Evolutionary conservation across 805 yeast genomes (phyloP), one percentile per base, ranked within the genome.

Genomic region (Yarrowia sp.): DNA sequence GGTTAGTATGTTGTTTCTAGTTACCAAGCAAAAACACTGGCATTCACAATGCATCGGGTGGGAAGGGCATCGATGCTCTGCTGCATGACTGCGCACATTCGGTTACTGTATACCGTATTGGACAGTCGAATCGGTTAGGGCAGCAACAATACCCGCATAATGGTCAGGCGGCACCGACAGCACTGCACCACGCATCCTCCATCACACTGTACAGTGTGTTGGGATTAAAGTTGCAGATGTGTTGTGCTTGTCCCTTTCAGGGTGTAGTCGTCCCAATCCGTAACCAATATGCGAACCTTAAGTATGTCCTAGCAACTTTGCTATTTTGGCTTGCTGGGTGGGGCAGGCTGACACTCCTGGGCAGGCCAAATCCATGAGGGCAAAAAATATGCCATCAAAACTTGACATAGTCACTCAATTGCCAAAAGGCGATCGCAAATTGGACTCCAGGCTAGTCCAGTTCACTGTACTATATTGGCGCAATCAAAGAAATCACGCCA

Each of bases 221-320:
- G 36, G 32, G 26, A 26, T 17, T 54, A 54, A 14, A 19, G 61
- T 54, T 54, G 41, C 30, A 16, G 10, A 33, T 17, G n/a, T 52
- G 59, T 52, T 33, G 43, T 26, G 43, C 43, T 52, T 52, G 33
- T 36, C 46, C 61, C 46, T 36, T 38, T 54, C 36, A 36, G 46
- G 35, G 46, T 35, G 46, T 17, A 17, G 17, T 17, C 26, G 38
- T 54, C 61, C 61, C 46, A 38, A 54, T 36, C 26, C 61, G 61
- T 54, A 54, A 54, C 61, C 46, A 36, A 54, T 54, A 36, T 54
- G 33, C 61, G 19, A 54, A 52, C 59, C 40, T 54, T 54, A 38
- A 51, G 19, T 22, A 3, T 12, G 61, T 22, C 38, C 44, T 52
- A 52, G 59, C 59, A 52, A 52, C 59, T 36, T 54, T 54, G 61